Evolutionary conservation across 2,329 filamentous ascomycete genomes (phyloP).

Genomic region (Zopfia rhizophila): DNA sequence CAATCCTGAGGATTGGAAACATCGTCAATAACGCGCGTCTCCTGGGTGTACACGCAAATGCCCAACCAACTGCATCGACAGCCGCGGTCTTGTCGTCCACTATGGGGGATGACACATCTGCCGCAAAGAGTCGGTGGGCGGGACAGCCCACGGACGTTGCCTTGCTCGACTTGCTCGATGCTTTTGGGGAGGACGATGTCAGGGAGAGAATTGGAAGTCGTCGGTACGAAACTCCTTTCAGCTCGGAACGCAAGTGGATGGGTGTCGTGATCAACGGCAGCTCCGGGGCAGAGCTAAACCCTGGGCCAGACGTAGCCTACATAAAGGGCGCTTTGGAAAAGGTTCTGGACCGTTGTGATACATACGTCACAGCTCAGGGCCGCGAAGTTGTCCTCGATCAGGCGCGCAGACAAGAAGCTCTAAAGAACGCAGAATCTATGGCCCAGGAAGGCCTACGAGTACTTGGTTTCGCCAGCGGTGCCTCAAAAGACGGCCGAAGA

Average conservation of each 20-base stretch:
- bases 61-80: conserved; percentile 74
- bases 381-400: conserved; percentile 87
- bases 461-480: conserved; percentile 90
- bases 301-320: conserved; percentile 83
- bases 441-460: conserved; percentile 90
- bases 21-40: conserved; percentile 95
- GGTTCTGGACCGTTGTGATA: conserved; percentile 86
- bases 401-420: conserved; percentile 75
- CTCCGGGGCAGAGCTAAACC: conserved; percentile 60
- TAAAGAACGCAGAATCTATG: conserved; percentile 85
- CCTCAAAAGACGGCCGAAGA: conserved; percentile 54
- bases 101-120: conserved; percentile 69
- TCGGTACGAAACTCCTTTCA: conserved; percentile 89
- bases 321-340: conserved; percentile 95
- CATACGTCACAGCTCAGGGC: conserved; percentile 86
- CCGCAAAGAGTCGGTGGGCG: conserved; percentile 87
- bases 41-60: conserved; percentile 75
- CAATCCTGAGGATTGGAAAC: conserved; percentile 90
- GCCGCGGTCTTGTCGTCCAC: conserved; percentile 89
- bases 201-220: conserved; percentile 86
- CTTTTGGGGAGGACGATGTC: conserved; percentile 90
- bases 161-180: conserved; percentile 92
- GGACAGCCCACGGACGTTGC: conserved; percentile 98
- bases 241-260: conserved; percentile 99
- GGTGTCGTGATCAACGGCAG: conserved; percentile 78